phyloP scores from a whole-genome alignment of 805 yeast genomes.

The Monosporozyma servazzii region DNA sequence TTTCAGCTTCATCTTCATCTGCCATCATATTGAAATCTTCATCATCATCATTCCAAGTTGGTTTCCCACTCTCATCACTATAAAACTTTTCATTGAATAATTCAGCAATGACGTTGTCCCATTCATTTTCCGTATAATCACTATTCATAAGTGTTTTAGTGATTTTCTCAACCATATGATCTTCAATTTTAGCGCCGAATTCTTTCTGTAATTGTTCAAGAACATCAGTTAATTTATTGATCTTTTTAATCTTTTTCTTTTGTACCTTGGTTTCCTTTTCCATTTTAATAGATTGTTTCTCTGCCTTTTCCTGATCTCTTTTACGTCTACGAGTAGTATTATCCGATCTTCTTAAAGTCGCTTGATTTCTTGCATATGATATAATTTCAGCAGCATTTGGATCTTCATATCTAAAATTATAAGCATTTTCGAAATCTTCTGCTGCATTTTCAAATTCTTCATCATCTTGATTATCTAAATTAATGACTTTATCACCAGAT shows the following conservation, averaged over 20 bases:
- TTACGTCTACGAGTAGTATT: conserved; percentile 69
- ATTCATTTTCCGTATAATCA: conserved; percentile 81
- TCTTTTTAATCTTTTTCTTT: conserved; percentile 65
- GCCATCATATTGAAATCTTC: conserved; percentile 25
- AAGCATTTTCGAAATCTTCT: conserved; percentile 83
- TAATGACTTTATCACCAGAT: conserved; percentile 47
- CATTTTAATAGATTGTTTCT: conserved; percentile 40
- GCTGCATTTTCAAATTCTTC: conserved; percentile 88
- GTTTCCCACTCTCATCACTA: conserved; percentile 43
- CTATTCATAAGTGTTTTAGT: conserved; percentile 72
- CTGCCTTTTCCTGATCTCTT: conserved; percentile 61
- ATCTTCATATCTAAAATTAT: conserved; percentile 91
- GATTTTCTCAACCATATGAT: conserved; percentile 51
- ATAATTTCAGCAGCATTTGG: conserved; percentile 84
- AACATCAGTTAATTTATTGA: conserved; percentile 69
- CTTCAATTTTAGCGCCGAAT: conserved; percentile 42
- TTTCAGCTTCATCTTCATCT: conserved; percentile 1
- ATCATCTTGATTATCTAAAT: conserved; percentile 50
- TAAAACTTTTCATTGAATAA: conserved; percentile 82
- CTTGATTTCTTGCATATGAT: conserved; percentile 90
- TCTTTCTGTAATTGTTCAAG: conserved; percentile 35
- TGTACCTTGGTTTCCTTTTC: conserved; percentile 53
- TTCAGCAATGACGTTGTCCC: conserved; percentile 82
- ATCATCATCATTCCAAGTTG: conserved; percentile 53
- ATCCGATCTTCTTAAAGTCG: conserved; percentile 77